Base-by-base conservation (phyloP, 2,329 filamentous ascomycete genomes). In the Penicillium nordicum region DNA sequence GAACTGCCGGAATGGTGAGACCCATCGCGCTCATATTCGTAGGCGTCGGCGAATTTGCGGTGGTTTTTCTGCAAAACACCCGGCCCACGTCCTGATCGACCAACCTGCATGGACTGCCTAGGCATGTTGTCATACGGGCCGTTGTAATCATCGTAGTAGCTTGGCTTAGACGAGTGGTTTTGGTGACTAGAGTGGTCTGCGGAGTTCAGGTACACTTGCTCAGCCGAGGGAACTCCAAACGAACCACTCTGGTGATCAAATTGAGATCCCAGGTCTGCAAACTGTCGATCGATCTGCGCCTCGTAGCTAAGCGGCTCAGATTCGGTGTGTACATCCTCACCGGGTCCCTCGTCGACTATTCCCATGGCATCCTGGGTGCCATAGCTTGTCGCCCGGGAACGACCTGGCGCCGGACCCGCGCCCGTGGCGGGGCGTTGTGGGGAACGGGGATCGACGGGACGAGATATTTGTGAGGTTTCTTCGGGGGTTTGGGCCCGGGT, bases 21-120 rank as follows among this genome's bases (percentile, higher is more conserved):
- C 23, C 69, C 68, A 41, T 76, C 73, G 18, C 72, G 69, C 63
- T 90, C 88, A 60, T 86, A 84, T 58, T 96, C 91, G 71, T 96
- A 97, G 2, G 89, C 91, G 67, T 97, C 92, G 1, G 84, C 87
- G 66, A 99, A 96, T 63, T 85, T 87, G 55, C 92, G 86, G 75
- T 93, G 92, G 72, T 87, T 88, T 78, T 96, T 96, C 68, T 94
- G 89, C 44, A 94, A 78, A 11, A 90, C 85, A 34, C 82, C 84
- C 70, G 80, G 58, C 66, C 78, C 65, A 71, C 75, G 65, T 69
- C 57, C 66, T 38, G 63, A 50, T 50, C 73, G 74, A 48, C 69
- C 69, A 57, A 71, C 70, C 59, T 78, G 75, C 63, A 74, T 74
- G 25, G 78, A 79, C 55, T 74, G 73, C 55, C 73, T 72, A 21